Base-by-base conservation (phyloP, 2,329 filamentous ascomycete genomes). In the Chrysoporthe austroafricana region DNA sequence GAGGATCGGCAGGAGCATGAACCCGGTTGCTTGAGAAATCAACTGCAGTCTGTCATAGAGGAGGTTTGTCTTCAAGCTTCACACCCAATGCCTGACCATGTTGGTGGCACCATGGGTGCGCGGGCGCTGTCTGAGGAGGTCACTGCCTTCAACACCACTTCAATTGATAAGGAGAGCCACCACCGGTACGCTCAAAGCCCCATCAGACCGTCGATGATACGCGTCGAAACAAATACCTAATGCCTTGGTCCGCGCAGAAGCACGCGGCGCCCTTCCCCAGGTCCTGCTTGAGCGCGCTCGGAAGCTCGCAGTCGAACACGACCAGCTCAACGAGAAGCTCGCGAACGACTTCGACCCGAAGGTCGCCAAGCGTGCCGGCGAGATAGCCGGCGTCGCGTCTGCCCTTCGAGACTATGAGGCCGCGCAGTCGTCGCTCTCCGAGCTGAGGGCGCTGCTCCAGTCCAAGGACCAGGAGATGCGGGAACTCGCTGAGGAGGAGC, bases 401-500 rank as follows among this genome's bases (percentile, higher is more conserved):
- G 88, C 88, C 16, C 78, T 91, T 69, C 82, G 80, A 66, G 84
- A 86, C 71, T 90, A 86, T 82, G 84, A 91, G 54, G 76, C 78
- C 16, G 83, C 86, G 0, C 82, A 83, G 48, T 79, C 81, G 1
- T 84, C 86, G 32, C 80, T 88, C 65, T 73, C 74, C 2, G 88
- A 90, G 78, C 84, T 90, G 16, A 77, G 78, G 5, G 74, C 76
- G 42, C 81, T 90, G 71, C 76, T 86, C 14, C 73, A 79, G 11
- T 83, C 83, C 56, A 82, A 82, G 36, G 87, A 91, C 70, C 78
- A 80, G 61, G 96, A 98, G 79, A 86, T 99, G 63, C 88, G 90
- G 13, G 84, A 89, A 9, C 85, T 99, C 64, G 89, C 96, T 13
- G 81, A 85, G n/a, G 93, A 97, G 71, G 96, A 99, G 76, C 84